Conservation (phyloP, 306 rosid genomes). For the Pyrus betulifolia region DNA sequence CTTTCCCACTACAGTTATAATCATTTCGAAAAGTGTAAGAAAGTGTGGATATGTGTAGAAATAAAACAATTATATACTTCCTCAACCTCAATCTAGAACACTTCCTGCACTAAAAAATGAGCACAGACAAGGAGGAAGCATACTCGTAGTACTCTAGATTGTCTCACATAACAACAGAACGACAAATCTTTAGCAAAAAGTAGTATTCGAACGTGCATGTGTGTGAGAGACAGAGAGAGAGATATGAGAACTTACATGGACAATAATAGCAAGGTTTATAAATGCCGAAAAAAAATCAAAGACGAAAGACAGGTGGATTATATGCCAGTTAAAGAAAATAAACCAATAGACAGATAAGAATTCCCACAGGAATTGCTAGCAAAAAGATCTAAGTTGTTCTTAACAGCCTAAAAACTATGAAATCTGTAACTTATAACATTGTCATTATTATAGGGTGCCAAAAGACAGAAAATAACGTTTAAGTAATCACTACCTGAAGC, state of each 20-base stretch:
- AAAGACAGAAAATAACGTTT: not conserved
- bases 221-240: not conserved
- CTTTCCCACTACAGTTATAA: not conserved
- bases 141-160: not conserved
- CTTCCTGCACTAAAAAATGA: too few relatives aligned
- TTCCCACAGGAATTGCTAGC: not conserved
- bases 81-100: not conserved
- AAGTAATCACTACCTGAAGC: conserved; percentile 54
- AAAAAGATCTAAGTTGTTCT: not conserved
- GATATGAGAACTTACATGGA: not conserved
- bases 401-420: not conserved
- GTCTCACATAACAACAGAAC: not conserved
- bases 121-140: not conserved
- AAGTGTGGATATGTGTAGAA: not conserved
- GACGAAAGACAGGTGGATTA: too few relatives aligned
- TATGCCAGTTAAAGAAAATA: too few relatives aligned
- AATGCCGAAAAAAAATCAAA: not conserved
- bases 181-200: not conserved
- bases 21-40: not conserved
- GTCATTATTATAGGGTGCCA: not conserved
- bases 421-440: not conserved
- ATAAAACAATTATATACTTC: not conserved
- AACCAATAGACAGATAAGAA: not conserved
- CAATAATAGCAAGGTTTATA: not conserved
- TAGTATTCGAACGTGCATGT: not conserved